Conservation (phyloP, 1,139 yeast genomes). For the Candida tropicalis region DNA sequence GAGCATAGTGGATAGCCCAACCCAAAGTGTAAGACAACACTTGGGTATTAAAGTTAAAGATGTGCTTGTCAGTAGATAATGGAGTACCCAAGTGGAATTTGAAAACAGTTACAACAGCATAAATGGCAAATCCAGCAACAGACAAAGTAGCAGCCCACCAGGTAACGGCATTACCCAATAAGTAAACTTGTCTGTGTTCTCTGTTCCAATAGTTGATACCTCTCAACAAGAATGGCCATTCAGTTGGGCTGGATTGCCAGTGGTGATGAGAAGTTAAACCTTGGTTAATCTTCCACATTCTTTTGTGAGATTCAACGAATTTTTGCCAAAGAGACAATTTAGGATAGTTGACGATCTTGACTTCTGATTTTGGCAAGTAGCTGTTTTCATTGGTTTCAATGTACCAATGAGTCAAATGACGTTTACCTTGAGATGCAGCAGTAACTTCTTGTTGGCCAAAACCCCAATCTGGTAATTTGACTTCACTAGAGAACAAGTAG, state of each 20-base stretch:
- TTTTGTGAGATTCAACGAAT: slow-evolving; percentile 74
- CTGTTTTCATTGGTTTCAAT: slow-evolving; percentile 73
- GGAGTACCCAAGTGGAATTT: slow-evolving; percentile 75
- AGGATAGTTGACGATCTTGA: slow-evolving; percentile 56
- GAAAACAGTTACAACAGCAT: slow-evolving; percentile 56
- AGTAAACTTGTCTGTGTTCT: slow-evolving; percentile 76
- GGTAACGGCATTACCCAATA: slow-evolving; percentile 84
- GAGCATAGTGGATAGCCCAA: slow-evolving; percentile 82
- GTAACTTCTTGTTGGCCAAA: slow-evolving; percentile 97
- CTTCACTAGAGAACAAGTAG: slow-evolving; percentile 82
- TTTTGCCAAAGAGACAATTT: slow-evolving; percentile 67
- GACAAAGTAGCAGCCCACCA: slow-evolving; percentile 86
- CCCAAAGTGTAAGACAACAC: slow-evolving; percentile 71
- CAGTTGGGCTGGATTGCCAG: slow-evolving; percentile 84
- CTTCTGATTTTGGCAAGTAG: slow-evolving; percentile 24
- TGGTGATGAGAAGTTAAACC: slow-evolving; percentile 83
- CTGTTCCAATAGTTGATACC: slow-evolving; percentile 96
- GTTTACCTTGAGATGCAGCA: slow-evolving; percentile 79
- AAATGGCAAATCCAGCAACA: slow-evolving; percentile 55
- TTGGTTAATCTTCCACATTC: slow-evolving; percentile 90
- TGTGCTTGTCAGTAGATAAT: slow-evolving; percentile 53
- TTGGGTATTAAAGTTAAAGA: slow-evolving; percentile 73
- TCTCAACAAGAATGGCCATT: slow-evolving; percentile 88
- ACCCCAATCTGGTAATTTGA: slow-evolving; percentile 93
- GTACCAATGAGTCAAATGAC: slow-evolving; percentile 81